A percentile compares a stretch with the other conserved stretches of the same genome.
phyloP scores from a whole-genome alignment of 352 stramenopile genomes.

The Globisporangium cederbergense region DNA sequence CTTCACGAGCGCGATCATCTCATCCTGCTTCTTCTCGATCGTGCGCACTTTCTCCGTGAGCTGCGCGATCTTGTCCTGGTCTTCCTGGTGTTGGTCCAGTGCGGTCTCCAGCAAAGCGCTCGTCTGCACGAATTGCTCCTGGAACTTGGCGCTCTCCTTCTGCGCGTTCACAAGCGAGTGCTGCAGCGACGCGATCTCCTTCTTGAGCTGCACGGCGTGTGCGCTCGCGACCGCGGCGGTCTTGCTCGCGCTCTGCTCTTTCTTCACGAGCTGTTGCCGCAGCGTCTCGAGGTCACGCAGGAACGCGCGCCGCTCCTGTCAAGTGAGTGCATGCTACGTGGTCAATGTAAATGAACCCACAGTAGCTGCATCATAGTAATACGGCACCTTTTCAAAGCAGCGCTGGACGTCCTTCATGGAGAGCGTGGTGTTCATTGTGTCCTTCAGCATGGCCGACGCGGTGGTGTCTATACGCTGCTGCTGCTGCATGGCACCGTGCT shows the following conservation, averaged over 20 bases:
- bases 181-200: slow-evolving; percentile 63
- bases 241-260: slow-evolving; percentile 54
- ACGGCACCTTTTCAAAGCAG: slow-evolving; percentile 67
- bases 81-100: slow-evolving; percentile 70
- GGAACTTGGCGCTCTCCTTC: slow-evolving; percentile 39
- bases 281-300: slow-evolving; percentile 70
- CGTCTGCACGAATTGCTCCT: slow-evolving; percentile 62
- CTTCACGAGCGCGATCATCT: slow-evolving; percentile 51
- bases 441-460: slow-evolving; percentile 6
- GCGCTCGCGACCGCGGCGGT: slow-evolving; percentile 46
- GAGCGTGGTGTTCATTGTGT: slow-evolving; percentile 29
- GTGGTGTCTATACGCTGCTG: slow-evolving; percentile 15
- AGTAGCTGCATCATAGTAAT: not conserved
- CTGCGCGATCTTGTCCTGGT: slow-evolving; percentile 46
- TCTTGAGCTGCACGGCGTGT: slow-evolving; percentile 74
- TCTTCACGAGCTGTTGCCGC: slow-evolving; percentile 72
- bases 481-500: not conserved
- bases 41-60: slow-evolving; percentile 54
- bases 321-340: not conserved
- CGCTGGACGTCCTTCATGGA: slow-evolving; percentile 72
- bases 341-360: no score
- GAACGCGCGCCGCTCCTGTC: slow-evolving; percentile 60
- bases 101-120: slow-evolving; percentile 69
- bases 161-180: slow-evolving; percentile 37
- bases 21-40: slow-evolving; percentile 60